Conservation (phyloP, 345 rosid species). For the Draba incana region DNA sequence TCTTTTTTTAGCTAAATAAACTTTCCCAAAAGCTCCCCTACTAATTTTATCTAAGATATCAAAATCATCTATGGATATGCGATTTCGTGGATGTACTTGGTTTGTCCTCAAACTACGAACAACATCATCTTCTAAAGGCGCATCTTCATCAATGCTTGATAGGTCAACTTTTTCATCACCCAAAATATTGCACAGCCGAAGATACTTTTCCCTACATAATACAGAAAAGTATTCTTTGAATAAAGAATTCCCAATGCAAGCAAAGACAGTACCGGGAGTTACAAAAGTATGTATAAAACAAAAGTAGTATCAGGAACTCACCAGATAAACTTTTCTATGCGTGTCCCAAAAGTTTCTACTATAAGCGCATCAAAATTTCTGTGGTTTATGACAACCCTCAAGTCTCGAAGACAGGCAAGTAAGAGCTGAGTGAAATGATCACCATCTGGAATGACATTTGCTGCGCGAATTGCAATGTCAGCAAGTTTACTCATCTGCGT, state of each 20-base stretch:
- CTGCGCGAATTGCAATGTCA: conserved; percentile 81
- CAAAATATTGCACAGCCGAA: conserved; percentile 79
- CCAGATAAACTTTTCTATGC: conserved; percentile 85
- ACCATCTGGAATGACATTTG: conserved; percentile 62
- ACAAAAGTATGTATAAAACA: conserved; percentile 8
- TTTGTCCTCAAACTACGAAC: conserved; percentile 84
- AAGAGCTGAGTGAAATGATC: conserved; percentile 59
- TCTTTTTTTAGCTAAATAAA: conserved; percentile 85
- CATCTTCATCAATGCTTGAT: conserved; percentile 78
- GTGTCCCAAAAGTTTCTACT: conserved; percentile 86
- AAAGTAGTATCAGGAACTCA: conserved; percentile 41
- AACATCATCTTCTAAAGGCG: conserved; percentile 83
- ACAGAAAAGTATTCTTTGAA: conserved; percentile 9
- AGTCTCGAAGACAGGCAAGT: conserved; percentile 67
- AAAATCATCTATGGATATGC: conserved; percentile 87
- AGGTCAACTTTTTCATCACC: conserved; percentile 74
- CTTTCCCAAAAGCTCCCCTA: conserved; percentile 94
- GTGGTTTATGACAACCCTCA: conserved; percentile 60
- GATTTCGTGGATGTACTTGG: conserved; percentile 75
- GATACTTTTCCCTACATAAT: conserved; percentile 75
- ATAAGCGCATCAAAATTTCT: conserved; percentile 85
- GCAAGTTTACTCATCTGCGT: conserved; percentile 88
- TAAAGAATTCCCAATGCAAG: neutral
- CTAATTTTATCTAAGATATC: conserved; percentile 80
- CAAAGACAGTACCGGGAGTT: neutral